Conservation (phyloP, 1,284 basidiomycete genomes). For the Rhizopogon parksii region DNA sequence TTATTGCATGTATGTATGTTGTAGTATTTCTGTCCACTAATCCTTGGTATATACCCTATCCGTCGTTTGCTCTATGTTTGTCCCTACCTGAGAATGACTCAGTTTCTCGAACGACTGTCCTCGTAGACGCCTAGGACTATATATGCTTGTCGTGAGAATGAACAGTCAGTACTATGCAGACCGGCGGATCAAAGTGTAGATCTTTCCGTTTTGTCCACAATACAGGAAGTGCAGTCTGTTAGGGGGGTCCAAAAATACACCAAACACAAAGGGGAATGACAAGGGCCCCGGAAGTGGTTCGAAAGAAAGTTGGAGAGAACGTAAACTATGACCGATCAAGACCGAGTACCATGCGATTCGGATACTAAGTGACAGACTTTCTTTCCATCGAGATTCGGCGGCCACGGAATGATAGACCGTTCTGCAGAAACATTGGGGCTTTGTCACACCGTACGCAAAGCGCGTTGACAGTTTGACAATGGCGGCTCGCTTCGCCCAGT, state of each 20-base stretch:
- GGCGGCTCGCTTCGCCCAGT: constrained; percentile 34
- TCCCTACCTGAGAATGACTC: background rate
- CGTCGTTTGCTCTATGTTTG: background rate
- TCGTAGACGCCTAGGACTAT: too few relatives aligned
- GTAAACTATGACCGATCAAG: constrained; percentile 16
- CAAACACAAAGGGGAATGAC: background rate
- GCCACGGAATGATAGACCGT: constrained; percentile 39
- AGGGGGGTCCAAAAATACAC: background rate
- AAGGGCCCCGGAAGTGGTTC: background rate
- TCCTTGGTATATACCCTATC: background rate
- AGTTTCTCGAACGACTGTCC: background rate
- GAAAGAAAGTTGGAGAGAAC: background rate
- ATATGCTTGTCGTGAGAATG: background rate
- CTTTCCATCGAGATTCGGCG: constrained; percentile 26
- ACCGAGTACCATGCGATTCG: background rate
- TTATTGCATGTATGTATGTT: constrained; percentile 10
- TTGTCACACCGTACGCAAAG: constrained; percentile 9
- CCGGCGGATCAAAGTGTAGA: constrained; percentile 1
- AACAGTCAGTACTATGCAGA: background rate
- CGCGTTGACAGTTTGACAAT: constrained; percentile 19
- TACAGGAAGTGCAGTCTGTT: background rate
- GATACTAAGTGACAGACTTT: constrained; percentile 19
- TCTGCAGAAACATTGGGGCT: constrained; percentile 36
- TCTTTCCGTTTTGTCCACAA: background rate
- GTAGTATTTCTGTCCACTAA: constrained; percentile 11